Conservation (phyloP, 164 flowering plant genomes). For the Brasenia schreberi region DNA sequence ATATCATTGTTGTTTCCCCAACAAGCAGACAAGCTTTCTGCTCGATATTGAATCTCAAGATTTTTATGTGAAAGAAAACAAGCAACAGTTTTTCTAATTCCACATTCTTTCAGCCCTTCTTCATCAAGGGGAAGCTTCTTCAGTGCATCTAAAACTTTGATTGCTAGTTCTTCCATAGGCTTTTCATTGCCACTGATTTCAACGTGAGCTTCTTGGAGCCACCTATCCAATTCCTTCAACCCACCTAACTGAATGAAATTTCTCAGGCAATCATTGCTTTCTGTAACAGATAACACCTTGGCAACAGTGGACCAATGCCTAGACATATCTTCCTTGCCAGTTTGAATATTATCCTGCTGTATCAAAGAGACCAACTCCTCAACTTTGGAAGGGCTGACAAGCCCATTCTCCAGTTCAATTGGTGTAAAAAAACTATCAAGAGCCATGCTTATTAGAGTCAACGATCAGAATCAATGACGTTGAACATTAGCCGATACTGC, state of each 20-base stretch:
- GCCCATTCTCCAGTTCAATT: conserved; percentile 1
- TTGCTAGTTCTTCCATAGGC: background rate
- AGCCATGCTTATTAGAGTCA: background rate
- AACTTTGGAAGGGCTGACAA: conserved; percentile 1
- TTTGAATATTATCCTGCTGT: background rate
- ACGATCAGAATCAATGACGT: background rate
- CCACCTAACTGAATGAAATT: background rate
- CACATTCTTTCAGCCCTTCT: background rate
- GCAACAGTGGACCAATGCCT: background rate
- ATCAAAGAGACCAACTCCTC: background rate
- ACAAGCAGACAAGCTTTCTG: background rate
- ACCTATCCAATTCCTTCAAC: background rate
- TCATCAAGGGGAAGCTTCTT: background rate
- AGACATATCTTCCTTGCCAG: background rate
- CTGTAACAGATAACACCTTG: background rate
- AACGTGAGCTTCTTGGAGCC: conserved; percentile 1
- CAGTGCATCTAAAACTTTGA: background rate
- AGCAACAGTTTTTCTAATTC: background rate
- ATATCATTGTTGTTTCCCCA: background rate
- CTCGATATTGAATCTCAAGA: background rate
- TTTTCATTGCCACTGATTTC: background rate
- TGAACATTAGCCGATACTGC: background rate
- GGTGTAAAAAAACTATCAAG: background rate
- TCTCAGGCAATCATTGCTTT: background rate
- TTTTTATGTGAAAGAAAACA: background rate